Conservation (phyloP, 2,329 filamentous ascomycete species). For the Xylariaceae sp. region DNA sequence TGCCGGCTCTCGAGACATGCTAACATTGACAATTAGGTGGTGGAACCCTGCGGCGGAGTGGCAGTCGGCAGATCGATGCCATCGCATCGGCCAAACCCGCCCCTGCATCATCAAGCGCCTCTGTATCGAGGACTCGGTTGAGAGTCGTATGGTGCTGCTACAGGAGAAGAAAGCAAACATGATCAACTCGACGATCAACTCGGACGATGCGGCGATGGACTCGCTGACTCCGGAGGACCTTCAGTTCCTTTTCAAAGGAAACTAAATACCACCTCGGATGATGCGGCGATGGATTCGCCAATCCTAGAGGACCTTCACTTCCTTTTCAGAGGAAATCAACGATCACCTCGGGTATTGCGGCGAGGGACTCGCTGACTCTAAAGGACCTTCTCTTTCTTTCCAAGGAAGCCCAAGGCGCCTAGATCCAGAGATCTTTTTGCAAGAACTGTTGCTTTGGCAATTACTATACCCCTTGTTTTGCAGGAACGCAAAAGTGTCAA, state of each 20-base stretch:
- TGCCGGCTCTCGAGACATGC: background rate
- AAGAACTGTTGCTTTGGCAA: too few relatives aligned
- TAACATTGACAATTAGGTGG: conserved; percentile 54
- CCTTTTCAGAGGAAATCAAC: conserved; percentile 67
- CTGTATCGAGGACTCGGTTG: conserved; percentile 94
- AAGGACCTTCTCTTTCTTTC: conserved; percentile 97
- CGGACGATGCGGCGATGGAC: conserved; percentile 85
- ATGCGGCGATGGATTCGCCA: conserved; percentile 83
- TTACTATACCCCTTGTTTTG: background rate
- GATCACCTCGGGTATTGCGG: conserved; percentile 54
- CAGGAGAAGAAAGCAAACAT: conserved; percentile 99
- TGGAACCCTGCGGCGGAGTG: conserved; percentile 99
- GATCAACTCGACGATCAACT: conserved; percentile 96
- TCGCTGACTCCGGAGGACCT: conserved; percentile 86
- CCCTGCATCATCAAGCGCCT: conserved; percentile 91
- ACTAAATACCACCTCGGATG: conserved; percentile 39
- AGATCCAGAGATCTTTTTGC: too few relatives aligned
- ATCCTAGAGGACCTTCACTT: conserved; percentile 93
- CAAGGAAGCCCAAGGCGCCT: conserved; percentile 58
- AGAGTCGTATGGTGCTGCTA: conserved; percentile 87
- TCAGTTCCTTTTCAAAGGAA: conserved; percentile 88
- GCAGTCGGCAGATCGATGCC: conserved; percentile 90
- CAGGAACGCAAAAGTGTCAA: background rate
- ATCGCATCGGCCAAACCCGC: conserved; percentile 90
- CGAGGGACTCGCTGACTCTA: conserved; percentile 83